Evolutionary conservation across 2,329 filamentous ascomycete genomes (phyloP), one percentile per base, ranked within the genome.

Genomic region (Calonectria pteridis): DNA sequence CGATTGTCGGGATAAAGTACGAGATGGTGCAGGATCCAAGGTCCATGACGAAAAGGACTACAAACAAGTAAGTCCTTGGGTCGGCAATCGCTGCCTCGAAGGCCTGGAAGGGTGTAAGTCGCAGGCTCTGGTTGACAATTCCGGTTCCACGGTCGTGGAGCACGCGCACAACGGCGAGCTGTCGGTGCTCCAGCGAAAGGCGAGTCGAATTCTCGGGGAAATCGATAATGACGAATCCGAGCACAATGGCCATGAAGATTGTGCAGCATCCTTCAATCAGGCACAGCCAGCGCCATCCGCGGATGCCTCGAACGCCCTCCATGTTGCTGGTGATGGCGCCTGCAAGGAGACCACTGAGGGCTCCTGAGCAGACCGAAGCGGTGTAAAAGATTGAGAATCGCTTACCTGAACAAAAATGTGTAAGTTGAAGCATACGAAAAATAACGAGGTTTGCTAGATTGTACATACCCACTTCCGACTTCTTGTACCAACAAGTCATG

Each of bases 221-320:
- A 81, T 94, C 92, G 3, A 92, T 93, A n/a, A 94, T 83, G 0
- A 91, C 91, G 77, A 92, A 77, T 81, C 92, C 93, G 3, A 87
- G 82, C 28, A 93, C 85, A 6, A 93, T 28, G 0, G 88, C 86
- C 0, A 93, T 83, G 3, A 86, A 85, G 71, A 82, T 75, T 11
- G 84, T 86, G 76, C 93, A 88, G 77, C 93, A 90, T 26, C 93
- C 93, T 81, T 94, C 93, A 23, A 94, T 89, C 10, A 88, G 88
- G 73, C 94, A 94, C 71, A 94, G 92, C 92, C 93, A 93, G 7
- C 92, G 86, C 92, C 92, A 94, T n/a, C 83, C 84, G 35, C 84
- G 84, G 0, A 93, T 84, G 16, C 85, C 81, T 1, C 90, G 80
- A 18, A 91, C 91, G 65, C 92, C 88, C 63, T 86, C 81, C 67